Base-by-base conservation (phyloP, 306 rosid genomes). In the Cicer cuneatum region DNA sequence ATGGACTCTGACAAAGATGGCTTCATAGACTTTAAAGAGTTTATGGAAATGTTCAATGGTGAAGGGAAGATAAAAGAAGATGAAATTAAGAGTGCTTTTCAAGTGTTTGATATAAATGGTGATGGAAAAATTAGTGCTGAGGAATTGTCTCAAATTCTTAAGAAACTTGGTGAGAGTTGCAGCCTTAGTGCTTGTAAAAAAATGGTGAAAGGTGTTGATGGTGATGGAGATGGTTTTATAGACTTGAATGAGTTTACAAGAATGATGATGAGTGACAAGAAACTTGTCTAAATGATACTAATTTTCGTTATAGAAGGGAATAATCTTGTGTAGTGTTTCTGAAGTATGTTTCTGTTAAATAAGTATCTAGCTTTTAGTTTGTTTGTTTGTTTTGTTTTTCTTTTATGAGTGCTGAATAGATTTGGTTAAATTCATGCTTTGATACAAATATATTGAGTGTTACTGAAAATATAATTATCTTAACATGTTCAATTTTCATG, bases 51-150 rank as follows among this genome's bases (percentile, higher is more conserved):
- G 76, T 86, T 83, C 72, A 82, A 72, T 21, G 74, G 74, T 70
- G 89, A 76, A 18, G 85, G 76, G 9, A 77, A 62, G 67, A 59
- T 72, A 1, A 86, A 56, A 10, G 87, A 83, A 3, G 66, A 47
- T 0, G 96, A 92, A 51, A 68, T 92, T 12, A 66, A 84, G 46
- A 87, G 83, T 16, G 93, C 97, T 1, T 93, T 93, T 60, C 80
- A 85, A 68, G 77, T 86, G 14, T 93, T 86, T 13, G 98, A 93
- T 86, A 66, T 87, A 78, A 82, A 93, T n/a, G 89, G 93, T 16
- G 88, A 93, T 77, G 97, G 98, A 40, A 87, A 84, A 72, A 93
- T 93, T 39, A 89, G 89, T 54, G 97, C 97, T 11, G 87, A 89
- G 79, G 98, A 93, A 46, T 64, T 90, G 74, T 86, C 78, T 0